Conservation (phyloP, 2,329 filamentous ascomycete genomes). For the Colletotrichum theobromicola region DNA sequence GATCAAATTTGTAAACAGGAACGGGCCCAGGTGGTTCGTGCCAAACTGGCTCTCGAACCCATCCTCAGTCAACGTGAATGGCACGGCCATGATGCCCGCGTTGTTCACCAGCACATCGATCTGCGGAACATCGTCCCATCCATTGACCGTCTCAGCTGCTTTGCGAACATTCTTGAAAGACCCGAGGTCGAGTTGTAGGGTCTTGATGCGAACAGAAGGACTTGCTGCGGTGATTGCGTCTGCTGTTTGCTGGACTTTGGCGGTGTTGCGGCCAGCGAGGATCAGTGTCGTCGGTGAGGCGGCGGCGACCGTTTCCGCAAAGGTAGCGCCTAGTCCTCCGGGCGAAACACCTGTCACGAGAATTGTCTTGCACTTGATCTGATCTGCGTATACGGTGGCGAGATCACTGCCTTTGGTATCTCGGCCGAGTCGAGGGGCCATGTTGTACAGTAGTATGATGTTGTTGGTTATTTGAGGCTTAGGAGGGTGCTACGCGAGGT, state of each 20-base stretch:
- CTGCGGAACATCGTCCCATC: conserved; percentile 32
- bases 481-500: neutral
- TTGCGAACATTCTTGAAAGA: conserved; percentile 42
- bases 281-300: conserved; percentile 46
- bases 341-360: conserved; percentile 49
- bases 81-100: conserved; percentile 45
- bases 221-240: conserved; percentile 35
- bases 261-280: conserved; percentile 47
- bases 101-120: conserved; percentile 50
- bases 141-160: conserved; percentile 40
- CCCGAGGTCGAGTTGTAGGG: conserved; percentile 43
- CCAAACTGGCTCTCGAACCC: conserved; percentile 43
- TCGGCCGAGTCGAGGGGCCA: neutral
- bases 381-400: conserved; percentile 29
- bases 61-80: conserved; percentile 34
- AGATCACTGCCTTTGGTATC: conserved; percentile 30
- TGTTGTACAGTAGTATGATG: neutral
- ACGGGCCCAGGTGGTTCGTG: conserved; percentile 43
- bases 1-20: conserved; percentile 44
- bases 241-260: conserved; percentile 44
- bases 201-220: conserved; percentile 36
- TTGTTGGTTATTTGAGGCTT: neutral
- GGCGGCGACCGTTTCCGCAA: conserved; percentile 41
- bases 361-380: conserved; percentile 41
- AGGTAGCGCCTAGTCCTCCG: conserved; percentile 41